phyloP scores from a whole-genome alignment of 192 early-diverging fungal genomes.

The Powellomyces hirtus region DNA sequence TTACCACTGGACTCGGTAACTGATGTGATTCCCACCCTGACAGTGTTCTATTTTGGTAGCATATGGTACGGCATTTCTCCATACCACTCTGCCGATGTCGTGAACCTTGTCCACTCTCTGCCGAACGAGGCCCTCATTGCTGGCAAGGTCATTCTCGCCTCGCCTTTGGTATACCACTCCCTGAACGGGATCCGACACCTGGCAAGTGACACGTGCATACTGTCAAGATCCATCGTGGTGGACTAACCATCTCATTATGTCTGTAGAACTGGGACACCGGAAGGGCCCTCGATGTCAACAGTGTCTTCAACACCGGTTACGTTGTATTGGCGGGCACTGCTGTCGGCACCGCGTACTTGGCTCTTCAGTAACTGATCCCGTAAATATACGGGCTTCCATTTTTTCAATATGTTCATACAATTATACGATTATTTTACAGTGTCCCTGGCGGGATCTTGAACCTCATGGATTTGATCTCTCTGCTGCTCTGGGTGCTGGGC shows the following conservation, averaged over 20 bases:
- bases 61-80: conserved; percentile 68
- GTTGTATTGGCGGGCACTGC: conserved; percentile 64
- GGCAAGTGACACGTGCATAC: conserved; percentile 40
- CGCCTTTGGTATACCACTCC: conserved; percentile 77
- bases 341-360: conserved; percentile 29
- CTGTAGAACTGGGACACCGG: conserved; percentile 79
- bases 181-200: conserved; percentile 88
- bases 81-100: conserved; percentile 67
- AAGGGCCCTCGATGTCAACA: conserved; percentile 65
- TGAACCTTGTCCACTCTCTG: conserved; percentile 60
- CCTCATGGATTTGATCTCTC: no score
- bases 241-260: background rate
- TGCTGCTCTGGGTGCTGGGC: no score
- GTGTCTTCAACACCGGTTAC: conserved; percentile 82
- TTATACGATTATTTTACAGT: no score
- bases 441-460: no score
- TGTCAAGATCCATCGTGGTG: background rate
- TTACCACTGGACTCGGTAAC: no score
- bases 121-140: conserved; percentile 68
- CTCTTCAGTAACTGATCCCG: conserved; percentile 21
- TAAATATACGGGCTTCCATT: no score
- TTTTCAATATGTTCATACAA: no score
- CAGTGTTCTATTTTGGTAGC: conserved; percentile 34
- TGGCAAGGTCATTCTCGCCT: conserved; percentile 69
- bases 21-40: background rate